Evolutionary conservation across 2,329 filamentous ascomycete species (phyloP), one percentile per base, ranked within the genome.

Genomic region (Cladorrhinum sp.): DNA sequence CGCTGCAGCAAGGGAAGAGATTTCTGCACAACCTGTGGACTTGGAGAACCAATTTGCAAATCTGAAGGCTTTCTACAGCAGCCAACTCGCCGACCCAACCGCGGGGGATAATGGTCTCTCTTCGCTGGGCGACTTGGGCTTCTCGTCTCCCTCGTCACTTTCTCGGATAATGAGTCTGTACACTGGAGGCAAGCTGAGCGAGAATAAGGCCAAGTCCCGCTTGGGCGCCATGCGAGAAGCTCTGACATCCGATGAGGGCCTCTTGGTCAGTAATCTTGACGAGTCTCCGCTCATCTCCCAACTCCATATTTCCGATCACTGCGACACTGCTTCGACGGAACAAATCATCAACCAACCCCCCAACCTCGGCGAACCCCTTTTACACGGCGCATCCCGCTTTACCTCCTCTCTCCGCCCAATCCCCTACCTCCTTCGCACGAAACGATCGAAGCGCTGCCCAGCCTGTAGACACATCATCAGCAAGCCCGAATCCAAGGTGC

Each of bases 401-500:
- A 76, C 85, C 1, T 83, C 88, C 57, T 85, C 93, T 20, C 84
- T 98, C 4, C 88, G 91, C 25, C 95, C 95, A 0, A 83, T 93
- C 13, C 88, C 93, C 0, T 89, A 90, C 16, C 83, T 96, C 1
- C 85, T 99, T 13, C 88, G 92, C 59, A 96, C 93, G 0, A 97
- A 97, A 72, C 89, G 93, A 38, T 92, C 92, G 20, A 98, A 97
- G 77, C 91, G 95, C 50, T 99, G 95, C 75, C 89, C 91, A 55
- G 84, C 88, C 10, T 99, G 95, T 76, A 89, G 95, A 12, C 93
- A 98, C 77, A 97, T 98, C 71, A 89, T 99, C 67, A 90, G 92
- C 63, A 96, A 96, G 73, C 95, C 93, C 13, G 95, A 99, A 75
- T 85, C 88, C 61, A 99, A 98, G 75, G 88, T 96, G 29, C 86